A percentile compares a stretch with the other conserved stretches of the same genome.
Evolutionary conservation across 2,329 filamentous ascomycete species (phyloP).

Genomic region (Penicillium rolfsii): DNA sequence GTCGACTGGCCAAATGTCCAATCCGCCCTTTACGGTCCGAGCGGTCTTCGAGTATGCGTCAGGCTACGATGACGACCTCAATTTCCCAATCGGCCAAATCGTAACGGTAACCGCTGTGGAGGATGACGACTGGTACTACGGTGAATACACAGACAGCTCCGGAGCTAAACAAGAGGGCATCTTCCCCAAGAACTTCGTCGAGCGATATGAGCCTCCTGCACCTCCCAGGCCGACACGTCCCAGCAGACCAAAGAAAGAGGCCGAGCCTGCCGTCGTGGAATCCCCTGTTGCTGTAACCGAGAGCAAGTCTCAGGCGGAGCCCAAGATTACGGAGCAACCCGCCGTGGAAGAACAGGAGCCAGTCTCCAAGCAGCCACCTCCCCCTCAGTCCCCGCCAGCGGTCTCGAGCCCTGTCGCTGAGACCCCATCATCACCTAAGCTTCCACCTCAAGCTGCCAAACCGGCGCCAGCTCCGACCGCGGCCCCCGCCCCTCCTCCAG

Average conservation of each 20-base stretch:
- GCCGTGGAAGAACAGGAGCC: slow-evolving; percentile 32
- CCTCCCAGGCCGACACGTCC: slow-evolving; percentile 81
- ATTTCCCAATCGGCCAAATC: slow-evolving; percentile 81
- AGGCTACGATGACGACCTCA: slow-evolving; percentile 90
- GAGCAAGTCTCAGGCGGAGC: slow-evolving; percentile 40
- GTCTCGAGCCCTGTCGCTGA: slow-evolving; percentile 32
- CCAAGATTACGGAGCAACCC: slow-evolving; percentile 35
- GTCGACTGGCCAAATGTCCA: slow-evolving; percentile 63
- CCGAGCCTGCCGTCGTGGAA: slow-evolving; percentile 41
- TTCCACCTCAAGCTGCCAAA: slow-evolving; percentile 29
- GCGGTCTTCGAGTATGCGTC: slow-evolving; percentile 94
- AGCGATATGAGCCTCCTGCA: slow-evolving; percentile 88
- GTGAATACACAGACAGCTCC: slow-evolving; percentile 77
- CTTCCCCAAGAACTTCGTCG: slow-evolving; percentile 96
- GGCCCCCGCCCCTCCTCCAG: slow-evolving; percentile 35
- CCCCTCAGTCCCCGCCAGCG: slow-evolving; percentile 29
- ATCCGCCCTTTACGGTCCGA: slow-evolving; percentile 85
- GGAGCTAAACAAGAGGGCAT: slow-evolving; percentile 81
- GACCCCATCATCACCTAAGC: slow-evolving; percentile 31
- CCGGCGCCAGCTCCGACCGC: slow-evolving; percentile 35
- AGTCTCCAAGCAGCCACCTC: slow-evolving; percentile 18
- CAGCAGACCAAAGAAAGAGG: slow-evolving; percentile 68
- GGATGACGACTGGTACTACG: slow-evolving; percentile 90
- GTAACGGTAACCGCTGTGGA: slow-evolving; percentile 93
- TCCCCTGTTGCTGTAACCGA: slow-evolving; percentile 29